Base-by-base conservation (phyloP, 192 early-diverging fungal species). In the Coemansia sp. region DNA sequence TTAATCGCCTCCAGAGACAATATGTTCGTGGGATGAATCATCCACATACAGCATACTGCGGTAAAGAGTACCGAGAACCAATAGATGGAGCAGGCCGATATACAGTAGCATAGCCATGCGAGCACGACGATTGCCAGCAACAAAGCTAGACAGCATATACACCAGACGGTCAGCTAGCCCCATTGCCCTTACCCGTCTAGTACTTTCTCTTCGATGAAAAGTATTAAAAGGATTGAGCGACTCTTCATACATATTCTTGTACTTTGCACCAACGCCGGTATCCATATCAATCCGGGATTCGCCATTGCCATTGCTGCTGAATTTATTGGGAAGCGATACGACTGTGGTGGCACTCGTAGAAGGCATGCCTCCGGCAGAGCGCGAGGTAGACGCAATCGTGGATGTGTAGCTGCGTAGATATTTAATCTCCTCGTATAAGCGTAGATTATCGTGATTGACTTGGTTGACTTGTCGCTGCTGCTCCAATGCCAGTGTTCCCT, bases 341-440 rank as follows among this genome's bases (percentile, higher is more conserved):
- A 63, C 65, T 65, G 71, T 78, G 3, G 54, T 47, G 31, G 56
- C 68, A 0, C 25, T 24, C 3, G 28, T 30, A 6, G 28, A 30
- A 30, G 28, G 28, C 6, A 58, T 30, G 57, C 19, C 48, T 66
- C 65, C 16, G 63, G 52, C 67, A 34, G 55, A 30, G 28, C 28
- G 28, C 28, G 28, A 38, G 8, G 34, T 38, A 16, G 47, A 60
- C 50, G 66, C 59, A 58, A 48, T 62, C 5, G 50, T 64, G 48
- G 68, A 65, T 52, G 62, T 69, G 68, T 90, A 93, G 49, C 85
- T 87, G 68, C 94, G 92, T 44, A 93, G 83, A 76, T 91, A 97
- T 63, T 91, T 89, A 21, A 94, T 80, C 66, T 90, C 89, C 68
- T 97, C 95, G 69, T 93, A 97, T 53, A 97, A 73, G 62, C 92